Evolutionary conservation across 768 basidiomycete species (phyloP).

Genomic region (Mycena rosella): DNA sequence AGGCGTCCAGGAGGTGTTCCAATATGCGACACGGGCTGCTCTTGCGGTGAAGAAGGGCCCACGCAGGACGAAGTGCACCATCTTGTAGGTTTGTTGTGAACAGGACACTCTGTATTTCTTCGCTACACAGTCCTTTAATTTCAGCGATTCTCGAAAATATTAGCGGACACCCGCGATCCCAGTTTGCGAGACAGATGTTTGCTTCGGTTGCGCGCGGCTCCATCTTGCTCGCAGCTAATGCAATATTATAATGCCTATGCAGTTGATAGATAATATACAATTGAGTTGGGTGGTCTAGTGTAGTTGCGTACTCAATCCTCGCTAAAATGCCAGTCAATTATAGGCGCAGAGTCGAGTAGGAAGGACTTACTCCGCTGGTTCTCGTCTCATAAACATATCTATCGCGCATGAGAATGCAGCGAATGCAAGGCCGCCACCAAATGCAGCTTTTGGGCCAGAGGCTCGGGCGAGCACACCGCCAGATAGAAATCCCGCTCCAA

Average conservation of each 20-base stretch:
- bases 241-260: conserved; percentile 12
- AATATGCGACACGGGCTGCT: too few relatives aligned
- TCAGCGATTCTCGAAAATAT: too few relatives aligned
- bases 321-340: conserved; percentile 40
- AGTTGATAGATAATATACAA: conserved; percentile 35
- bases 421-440: conserved; percentile 93
- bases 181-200: too few relatives aligned
- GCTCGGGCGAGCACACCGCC: conserved; percentile 91
- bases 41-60: too few relatives aligned
- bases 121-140: too few relatives aligned
- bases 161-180: too few relatives aligned
- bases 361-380: conserved; percentile 77
- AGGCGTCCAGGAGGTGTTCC: too few relatives aligned
- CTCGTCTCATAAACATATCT: conserved; percentile 85
- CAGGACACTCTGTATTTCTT: too few relatives aligned
- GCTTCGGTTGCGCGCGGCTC: too few relatives aligned
- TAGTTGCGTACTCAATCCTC: conserved; percentile 51
- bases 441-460: conserved; percentile 86
- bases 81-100: too few relatives aligned
- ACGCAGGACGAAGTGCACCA: too few relatives aligned
- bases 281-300: conserved; percentile 26
- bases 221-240: background rate
- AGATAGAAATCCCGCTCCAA: conserved; percentile 88
- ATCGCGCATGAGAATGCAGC: conserved; percentile 94
- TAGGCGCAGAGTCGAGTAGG: conserved; percentile 15